phyloP scores from a whole-genome alignment of 495 filamentous ascomycete species.

The Talaromyces wortmannii region DNA sequence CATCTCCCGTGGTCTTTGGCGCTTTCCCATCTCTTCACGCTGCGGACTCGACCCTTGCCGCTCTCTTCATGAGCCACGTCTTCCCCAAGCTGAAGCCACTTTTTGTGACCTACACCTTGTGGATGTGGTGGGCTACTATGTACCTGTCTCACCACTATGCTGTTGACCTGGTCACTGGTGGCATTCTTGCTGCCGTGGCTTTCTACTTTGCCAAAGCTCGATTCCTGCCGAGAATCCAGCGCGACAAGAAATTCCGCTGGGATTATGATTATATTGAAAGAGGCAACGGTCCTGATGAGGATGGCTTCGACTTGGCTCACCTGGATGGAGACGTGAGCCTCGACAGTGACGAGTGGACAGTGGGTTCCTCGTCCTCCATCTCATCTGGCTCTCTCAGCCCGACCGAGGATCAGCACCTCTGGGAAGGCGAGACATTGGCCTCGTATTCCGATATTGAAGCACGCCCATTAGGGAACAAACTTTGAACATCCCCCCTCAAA shows the following conservation, averaged over 20 bases:
- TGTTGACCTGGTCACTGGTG: constrained; percentile 83
- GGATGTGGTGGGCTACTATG: constrained; percentile 99
- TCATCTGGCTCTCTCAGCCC: constrained; percentile 58
- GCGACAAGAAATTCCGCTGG: constrained; percentile 83
- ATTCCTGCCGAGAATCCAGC: constrained; percentile 74
- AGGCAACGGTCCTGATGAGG: constrained; percentile 51
- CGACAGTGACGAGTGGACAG: constrained; percentile 67
- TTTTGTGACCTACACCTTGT: constrained; percentile 74
- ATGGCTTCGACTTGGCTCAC: constrained; percentile 49
- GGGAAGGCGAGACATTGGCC: constrained; percentile 56
- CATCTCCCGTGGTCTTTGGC: constrained; percentile 86
- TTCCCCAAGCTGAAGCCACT: constrained; percentile 73
- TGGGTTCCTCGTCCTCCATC: constrained; percentile 64
- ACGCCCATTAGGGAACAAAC: constrained; percentile 24
- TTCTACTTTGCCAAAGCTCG: constrained; percentile 75
- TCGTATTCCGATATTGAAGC: constrained; percentile 46
- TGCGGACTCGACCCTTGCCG: constrained; percentile 77
- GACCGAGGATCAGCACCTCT: constrained; percentile 53
- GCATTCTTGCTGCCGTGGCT: constrained; percentile 66
- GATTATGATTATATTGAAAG: constrained; percentile 90
- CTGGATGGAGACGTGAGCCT: constrained; percentile 49
- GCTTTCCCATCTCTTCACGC: constrained; percentile 91
- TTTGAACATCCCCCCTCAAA: not conserved
- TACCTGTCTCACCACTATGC: constrained; percentile 96
- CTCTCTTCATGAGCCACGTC: constrained; percentile 85